These are phyloP conservation scores for Rhytidhysteron rufulum DNA, from an alignment of 2,329 filamentous ascomycete genomes.

Conservation along the genomic window DNA sequence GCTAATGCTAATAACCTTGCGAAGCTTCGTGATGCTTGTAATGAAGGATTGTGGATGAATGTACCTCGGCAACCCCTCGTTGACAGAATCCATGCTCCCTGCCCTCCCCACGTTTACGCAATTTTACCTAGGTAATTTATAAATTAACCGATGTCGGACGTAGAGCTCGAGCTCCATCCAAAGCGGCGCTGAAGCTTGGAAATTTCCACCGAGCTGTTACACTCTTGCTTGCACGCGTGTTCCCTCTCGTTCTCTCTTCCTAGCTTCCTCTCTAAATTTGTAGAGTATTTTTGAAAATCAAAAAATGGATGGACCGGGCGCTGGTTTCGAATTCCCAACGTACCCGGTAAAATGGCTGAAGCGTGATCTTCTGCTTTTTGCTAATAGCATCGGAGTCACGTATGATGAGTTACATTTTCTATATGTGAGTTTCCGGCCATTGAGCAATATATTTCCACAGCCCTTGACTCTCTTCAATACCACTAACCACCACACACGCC, in stretches of 20 bases:
- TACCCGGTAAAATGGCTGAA: conserved; percentile 79
- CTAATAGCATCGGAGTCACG: conserved; percentile 80
- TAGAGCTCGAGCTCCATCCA: too few relatives aligned
- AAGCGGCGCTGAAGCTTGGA: too few relatives aligned
- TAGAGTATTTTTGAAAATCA: background rate
- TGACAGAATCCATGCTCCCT: too few relatives aligned
- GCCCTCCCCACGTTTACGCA: too few relatives aligned
- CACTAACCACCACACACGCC: background rate
- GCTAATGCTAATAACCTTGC: too few relatives aligned
- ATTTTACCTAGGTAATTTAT: too few relatives aligned
- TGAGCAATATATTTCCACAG: background rate
- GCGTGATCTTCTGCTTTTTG: conserved; percentile 85
- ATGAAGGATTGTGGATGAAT: too few relatives aligned
- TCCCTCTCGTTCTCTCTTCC: too few relatives aligned
- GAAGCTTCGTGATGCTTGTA: too few relatives aligned
- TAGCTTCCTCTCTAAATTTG: background rate
- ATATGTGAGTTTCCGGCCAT: conserved; percentile 58
- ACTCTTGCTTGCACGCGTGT: background rate
- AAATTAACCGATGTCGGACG: too few relatives aligned
- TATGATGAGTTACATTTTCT: conserved; percentile 90
- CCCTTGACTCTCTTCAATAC: background rate
- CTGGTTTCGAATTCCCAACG: conserved; percentile 75
- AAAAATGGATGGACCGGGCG: conserved; percentile 46
- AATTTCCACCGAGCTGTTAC: background rate
- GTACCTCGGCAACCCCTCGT: too few relatives aligned